Base-by-base conservation (phyloP, 208 protist species). In the Trypanosoma theileri region DNA sequence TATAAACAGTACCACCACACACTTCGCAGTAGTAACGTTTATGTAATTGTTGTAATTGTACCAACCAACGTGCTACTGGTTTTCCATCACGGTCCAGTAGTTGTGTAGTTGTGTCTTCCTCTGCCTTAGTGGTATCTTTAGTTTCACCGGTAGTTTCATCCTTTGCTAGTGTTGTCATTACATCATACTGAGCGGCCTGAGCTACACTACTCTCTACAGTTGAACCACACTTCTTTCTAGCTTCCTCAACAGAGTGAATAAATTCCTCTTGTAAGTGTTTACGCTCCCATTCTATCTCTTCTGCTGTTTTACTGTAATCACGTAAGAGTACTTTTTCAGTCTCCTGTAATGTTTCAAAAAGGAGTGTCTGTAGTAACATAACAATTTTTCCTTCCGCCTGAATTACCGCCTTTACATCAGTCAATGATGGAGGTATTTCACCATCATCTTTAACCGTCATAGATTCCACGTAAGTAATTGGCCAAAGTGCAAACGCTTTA, bases 1-100 rank as follows among this genome's bases (percentile, higher is more conserved):
- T 76, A 75, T 93, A 96, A 6, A 96, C 77, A 11, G 85, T 90
- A n/a, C 88, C 88, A 53, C 91, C 91, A 68, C 91, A 96, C 7
- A 96, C 85, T 42, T 94, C 91, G 46, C 91, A 96, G 50, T 79
- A 65, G 55, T 85, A 96, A 3, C 74, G 73, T 69, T 94, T 96
- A 46, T 92, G 80, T 12, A 96, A 81, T 73, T 94, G 88, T 69
- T 94, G 85, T 41, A 94, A 76, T 55, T 88, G 69, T 26, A 90
- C 78, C 1, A 94, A 76, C 86, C 88, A 96, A n/a, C 80, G 81
- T 8, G 91, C 76, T 24, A 96, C 82, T 0, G 91, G 88, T 52
- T 88, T 75, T 8, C 83, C 88, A 62, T 94, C 89, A n/a, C 89
- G 81, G 45, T 85, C 88, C 7, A 96, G 28, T 14, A 94, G 52